Evolutionary conservation across 1,284 basidiomycete species (phyloP), one percentile per base, ranked within the genome.

Genomic region (Chalciporus sp.): DNA sequence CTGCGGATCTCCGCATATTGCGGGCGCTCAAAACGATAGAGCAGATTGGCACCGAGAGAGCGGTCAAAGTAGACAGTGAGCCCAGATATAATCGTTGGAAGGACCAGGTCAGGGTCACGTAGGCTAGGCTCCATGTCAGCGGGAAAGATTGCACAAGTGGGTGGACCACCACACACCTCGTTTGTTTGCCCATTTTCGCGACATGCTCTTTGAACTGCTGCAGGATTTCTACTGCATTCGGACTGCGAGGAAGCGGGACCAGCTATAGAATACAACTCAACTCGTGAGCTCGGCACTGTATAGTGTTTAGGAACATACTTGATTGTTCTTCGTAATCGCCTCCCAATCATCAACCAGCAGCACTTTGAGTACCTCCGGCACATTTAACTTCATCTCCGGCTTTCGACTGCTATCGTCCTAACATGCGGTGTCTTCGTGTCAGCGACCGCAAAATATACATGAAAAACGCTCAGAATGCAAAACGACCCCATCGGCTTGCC

Each of bases 291-390:
- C n/a, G 7, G 6, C 2, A 11, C 9, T 3, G 17, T 6, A 16
- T 35, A 7, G 35, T 37, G 7, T 17, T 16, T 8, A 33, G 41
- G 42, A 28, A 58, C 76, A 42, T 47, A 89, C 94, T 82, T 92
- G 90, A 65, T 86, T 88, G 67, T 95, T 93, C 76, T 98, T 98
- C 50, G 96, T 99, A 41, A 99, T 86, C 16, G 89, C 86, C 74
- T 99, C 96, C 96, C 96, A 99, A 65, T 99, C 97, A 65, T 99
- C 95, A 1, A 99, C 95, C 14, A 99, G 79, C 55, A 92, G 81
- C 29, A 90, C 80, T 72, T 98, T 98, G 59, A 99, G 81, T 14
- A 83, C 72, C 63, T 98, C 95, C 0, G 96, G 97, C 12, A 98
- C 87, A 51, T 80, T 83, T 45, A 99, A 80, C 72, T 93, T 94